Evolutionary conservation across 768 basidiomycete species (phyloP).

Genomic region (Xerocomus brunneocitrinus): DNA sequence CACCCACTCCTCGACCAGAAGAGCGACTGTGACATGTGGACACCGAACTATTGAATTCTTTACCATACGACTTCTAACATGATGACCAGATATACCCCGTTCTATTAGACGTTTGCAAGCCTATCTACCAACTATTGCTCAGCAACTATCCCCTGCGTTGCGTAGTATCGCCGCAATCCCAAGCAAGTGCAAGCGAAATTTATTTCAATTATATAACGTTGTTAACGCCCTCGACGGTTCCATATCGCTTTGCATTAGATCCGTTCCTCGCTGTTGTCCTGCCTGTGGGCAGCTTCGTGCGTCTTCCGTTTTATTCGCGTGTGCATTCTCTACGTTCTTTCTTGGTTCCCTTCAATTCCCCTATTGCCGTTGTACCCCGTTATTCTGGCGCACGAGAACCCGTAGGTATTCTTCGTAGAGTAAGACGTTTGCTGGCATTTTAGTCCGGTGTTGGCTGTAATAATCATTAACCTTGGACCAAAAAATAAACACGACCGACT

Average conservation of each 20-base stretch:
- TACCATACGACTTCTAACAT: constrained; percentile 34
- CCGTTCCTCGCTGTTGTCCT: constrained; percentile 14
- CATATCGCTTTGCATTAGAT: constrained; percentile 22
- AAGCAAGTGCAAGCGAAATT: constrained; percentile 31
- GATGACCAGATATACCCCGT: constrained; percentile 32
- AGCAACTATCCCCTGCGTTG: constrained; percentile 20
- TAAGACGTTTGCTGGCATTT: constrained; percentile 25
- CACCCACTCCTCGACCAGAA: constrained; percentile 40
- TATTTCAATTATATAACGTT: constrained; percentile 35
- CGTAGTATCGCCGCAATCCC: constrained; percentile 18
- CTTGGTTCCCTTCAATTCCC: constrained; percentile 17
- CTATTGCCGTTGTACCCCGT: constrained; percentile 1
- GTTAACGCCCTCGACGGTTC: constrained; percentile 26
- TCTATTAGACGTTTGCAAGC: constrained; percentile 31
- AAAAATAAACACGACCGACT: constrained; percentile 8
- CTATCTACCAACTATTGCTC: constrained; percentile 33
- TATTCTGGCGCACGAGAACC: constrained; percentile 16
- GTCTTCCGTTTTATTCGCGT: constrained; percentile 5
- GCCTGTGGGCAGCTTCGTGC: constrained; percentile 18
- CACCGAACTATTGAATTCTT: constrained; percentile 16
- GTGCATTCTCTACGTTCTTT: constrained; percentile 21
- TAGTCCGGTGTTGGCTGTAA: constrained; percentile 30
- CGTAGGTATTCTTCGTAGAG: constrained; percentile 22
- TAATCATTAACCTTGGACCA: constrained; percentile 16
- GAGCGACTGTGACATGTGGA: constrained; percentile 27